Base-by-base conservation (phyloP, 1,284 basidiomycete genomes). In the Austroboletus niveus region DNA sequence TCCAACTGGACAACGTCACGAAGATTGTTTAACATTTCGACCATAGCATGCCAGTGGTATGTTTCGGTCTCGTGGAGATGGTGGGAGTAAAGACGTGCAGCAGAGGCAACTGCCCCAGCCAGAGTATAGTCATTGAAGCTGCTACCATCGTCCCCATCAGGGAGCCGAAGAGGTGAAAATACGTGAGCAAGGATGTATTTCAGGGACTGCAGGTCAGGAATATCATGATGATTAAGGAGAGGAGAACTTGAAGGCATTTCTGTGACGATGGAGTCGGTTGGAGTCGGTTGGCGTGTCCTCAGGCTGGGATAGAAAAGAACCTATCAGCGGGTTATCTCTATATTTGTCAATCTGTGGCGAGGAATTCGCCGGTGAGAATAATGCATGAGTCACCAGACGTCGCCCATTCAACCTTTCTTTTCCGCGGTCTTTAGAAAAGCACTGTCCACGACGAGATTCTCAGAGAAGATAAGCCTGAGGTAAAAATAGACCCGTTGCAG, bases 141-240 rank as follows among this genome's bases (percentile, higher is more conserved):
- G 17, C 10, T 47, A 30, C 55, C 43, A 22, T 66, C 65, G 10
- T 60, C 51, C n/a, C 52, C 52, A 5, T 48, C 52, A 0, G 65
- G 64, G 9, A 69, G 62, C 7, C 48, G 44, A 9, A 60, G 41
- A 8, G 66, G 63, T 39, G 45, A 57, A 38, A 64, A 62, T 0
- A 63, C 52, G 15, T 63, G 61, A 1, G 51, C 62, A 8, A 57
- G 27, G 24, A 60, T 50, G 12, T 60, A 60, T 40, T 40, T 24
- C 9, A 20, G 10, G 17, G 36, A 17, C 4, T 8, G 34, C 34
- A 35, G 29, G 29, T 29, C 29, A 7, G 29, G 29, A 29, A 29
- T 35, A 35, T 35, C 32, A 9, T 34, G 32, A 14, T 34, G 34
- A 11, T 11, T 8, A 12, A 35, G 10, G 34, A 35, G 11, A 35